These are phyloP conservation scores for Henningerozyma blattae DNA, from an alignment of 805 yeast species.

Conservation along the genomic window DNA sequence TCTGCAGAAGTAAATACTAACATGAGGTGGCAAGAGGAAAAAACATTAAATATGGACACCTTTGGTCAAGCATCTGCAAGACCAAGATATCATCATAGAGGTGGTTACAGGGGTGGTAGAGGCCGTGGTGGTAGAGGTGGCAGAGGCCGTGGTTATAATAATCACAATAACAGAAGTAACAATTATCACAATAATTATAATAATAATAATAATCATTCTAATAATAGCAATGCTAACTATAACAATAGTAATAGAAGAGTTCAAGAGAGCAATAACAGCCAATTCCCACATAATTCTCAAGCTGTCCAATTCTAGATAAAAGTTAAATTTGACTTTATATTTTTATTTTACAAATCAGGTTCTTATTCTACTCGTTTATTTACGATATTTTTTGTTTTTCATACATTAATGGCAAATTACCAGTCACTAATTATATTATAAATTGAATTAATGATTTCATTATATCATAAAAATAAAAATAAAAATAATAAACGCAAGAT, in stretches of 20 bases:
- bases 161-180: slow-evolving; percentile 15
- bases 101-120: slow-evolving; percentile 38
- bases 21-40: slow-evolving; percentile 64
- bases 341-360: no score
- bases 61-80: slow-evolving; percentile 61
- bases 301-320: slow-evolving; percentile 5
- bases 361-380: no score
- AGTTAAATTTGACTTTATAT: no score
- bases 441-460: no score
- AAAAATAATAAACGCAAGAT: no score
- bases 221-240: slow-evolving; percentile 2
- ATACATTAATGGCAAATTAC: no score
- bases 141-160: slow-evolving; percentile 19
- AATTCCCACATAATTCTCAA: not conserved
- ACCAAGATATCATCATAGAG: slow-evolving; percentile 31
- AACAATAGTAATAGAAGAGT: slow-evolving; percentile 1
- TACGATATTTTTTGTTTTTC: no score
- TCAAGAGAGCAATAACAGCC: not conserved
- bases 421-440: no score
- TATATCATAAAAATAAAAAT: no score
- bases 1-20: slow-evolving; percentile 37
- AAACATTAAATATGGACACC: slow-evolving; percentile 63
- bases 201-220: slow-evolving; percentile 5
- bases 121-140: slow-evolving; percentile 28
- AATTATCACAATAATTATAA: slow-evolving; percentile 7